Base-by-base conservation (phyloP, 2,329 filamentous ascomycete genomes). In the Trichoderma sp. region DNA sequence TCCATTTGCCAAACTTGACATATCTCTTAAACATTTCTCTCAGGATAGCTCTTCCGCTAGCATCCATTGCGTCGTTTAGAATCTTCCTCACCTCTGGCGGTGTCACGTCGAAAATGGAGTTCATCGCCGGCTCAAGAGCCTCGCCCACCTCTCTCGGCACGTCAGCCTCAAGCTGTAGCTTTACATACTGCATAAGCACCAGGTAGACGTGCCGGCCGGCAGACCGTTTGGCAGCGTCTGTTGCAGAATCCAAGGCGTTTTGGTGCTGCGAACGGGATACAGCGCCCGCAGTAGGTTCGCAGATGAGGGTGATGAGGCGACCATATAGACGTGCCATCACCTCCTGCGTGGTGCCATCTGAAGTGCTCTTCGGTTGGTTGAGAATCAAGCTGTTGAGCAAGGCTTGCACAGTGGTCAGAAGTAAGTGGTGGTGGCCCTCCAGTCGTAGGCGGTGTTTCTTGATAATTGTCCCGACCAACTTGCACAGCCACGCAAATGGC, bases 1-100 rank as follows among this genome's bases (percentile, higher is more conserved):
- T 90, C 90, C 91, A 92, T 85, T 91, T 91, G 59, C 90, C 90
- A 84, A 91, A 92, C 82, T 87, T 90, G 80, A 86, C 86, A 81
- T 91, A 93, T 81, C 88, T 85, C 79, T 87, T 89, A 77, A 88
- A 91, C 85, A 92, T 84, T 76, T 89, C 87, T 78, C 86, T 86
- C 81, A 92, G 86, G 33, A 93, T 87, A 1, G 88, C 90, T 76
- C 91, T 84, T 7, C 90, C 91, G 77, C 88, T 89, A 4, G 84
- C 85, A 80, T 92, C 91, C 83, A 92, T 86, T 33, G 86, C 86
- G 77, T 92, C 91, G 78, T 89, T 91, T 75, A 92, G 82, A 31
- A 91, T 86, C 81, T 87, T 88, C 79, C 89, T 84, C 63, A 85
- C 86, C 75, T 90, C 90, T 5, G 86, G 84, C 3, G 88, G 85